Evolutionary conservation across 108 stramenopile genomes (phyloP).

Genomic region (Cyclotella atomus): DNA sequence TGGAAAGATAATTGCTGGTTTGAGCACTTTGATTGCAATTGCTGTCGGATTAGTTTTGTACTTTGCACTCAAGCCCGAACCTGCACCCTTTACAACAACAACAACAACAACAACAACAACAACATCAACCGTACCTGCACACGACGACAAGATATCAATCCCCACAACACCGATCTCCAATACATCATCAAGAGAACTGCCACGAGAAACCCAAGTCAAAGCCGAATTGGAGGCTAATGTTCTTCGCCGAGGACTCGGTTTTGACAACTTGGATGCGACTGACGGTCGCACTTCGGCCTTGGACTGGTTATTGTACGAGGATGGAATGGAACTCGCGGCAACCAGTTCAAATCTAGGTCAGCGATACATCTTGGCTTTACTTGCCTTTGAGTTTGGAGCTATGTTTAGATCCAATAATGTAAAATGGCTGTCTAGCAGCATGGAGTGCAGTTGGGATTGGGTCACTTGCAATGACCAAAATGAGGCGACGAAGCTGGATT

Average conservation of each 20-base stretch:
- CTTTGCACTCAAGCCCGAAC: no score
- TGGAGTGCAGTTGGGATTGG: neutral
- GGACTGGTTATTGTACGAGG: slow-evolving; percentile 1
- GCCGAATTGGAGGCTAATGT: neutral
- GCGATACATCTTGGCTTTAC: neutral
- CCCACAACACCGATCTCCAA: neutral
- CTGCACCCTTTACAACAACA: no score
- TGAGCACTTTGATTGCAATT: no score
- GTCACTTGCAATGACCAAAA: neutral
- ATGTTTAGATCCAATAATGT: neutral
- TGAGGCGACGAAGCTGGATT: neutral
- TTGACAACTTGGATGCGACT: neutral
- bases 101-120: neutral
- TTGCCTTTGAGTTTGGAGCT: neutral
- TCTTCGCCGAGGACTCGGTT: neutral
- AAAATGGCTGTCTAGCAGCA: neutral
- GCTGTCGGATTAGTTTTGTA: no score
- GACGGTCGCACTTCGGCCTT: neutral
- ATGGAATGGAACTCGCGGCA: neutral
- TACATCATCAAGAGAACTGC: neutral
- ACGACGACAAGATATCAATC: neutral
- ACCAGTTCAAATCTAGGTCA: neutral
- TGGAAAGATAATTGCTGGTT: no score
- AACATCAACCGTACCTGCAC: neutral
- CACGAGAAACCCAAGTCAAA: neutral